phyloP scores from a whole-genome alignment of 2,329 filamentous ascomycete species.

The Aphanocladium album region DNA sequence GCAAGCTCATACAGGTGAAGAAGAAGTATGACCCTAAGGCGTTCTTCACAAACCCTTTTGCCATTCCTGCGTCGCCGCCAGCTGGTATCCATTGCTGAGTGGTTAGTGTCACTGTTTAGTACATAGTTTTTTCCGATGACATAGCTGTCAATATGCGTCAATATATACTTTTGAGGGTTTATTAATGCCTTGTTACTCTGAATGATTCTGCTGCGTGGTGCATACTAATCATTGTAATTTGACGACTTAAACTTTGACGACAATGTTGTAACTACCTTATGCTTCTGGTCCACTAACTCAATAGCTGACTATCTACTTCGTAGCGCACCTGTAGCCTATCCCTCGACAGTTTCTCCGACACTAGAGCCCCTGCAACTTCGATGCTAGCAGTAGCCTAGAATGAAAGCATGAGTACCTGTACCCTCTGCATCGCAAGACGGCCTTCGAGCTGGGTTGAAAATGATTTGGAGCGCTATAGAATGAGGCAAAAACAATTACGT shows the following conservation, averaged over 20 bases:
- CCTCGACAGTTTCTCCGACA: too few relatives aligned
- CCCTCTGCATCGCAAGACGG: background rate
- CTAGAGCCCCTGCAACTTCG: too few relatives aligned
- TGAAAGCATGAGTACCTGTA: background rate
- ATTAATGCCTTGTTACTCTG: background rate
- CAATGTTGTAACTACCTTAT: too few relatives aligned
- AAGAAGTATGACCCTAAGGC: conserved; percentile 13
- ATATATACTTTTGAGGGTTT: background rate
- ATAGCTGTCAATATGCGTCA: background rate
- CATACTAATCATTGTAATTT: too few relatives aligned
- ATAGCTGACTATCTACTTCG: too few relatives aligned
- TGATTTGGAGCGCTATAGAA: background rate
- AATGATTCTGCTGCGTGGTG: background rate
- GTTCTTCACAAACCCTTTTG: conserved; percentile 14
- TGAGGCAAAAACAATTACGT: background rate
- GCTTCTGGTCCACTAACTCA: too few relatives aligned
- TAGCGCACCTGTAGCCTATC: too few relatives aligned
- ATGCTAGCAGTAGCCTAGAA: too few relatives aligned
- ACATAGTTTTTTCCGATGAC: background rate
- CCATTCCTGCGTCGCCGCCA: conserved; percentile 1
- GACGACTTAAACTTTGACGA: too few relatives aligned
- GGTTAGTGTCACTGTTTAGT: background rate
- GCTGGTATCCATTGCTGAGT: background rate
- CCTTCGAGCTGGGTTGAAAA: background rate
- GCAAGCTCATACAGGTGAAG: conserved; percentile 13